Evolutionary conservation across 1,139 yeast genomes (phyloP).

Genomic region (Saccharomyces hybrid): DNA sequence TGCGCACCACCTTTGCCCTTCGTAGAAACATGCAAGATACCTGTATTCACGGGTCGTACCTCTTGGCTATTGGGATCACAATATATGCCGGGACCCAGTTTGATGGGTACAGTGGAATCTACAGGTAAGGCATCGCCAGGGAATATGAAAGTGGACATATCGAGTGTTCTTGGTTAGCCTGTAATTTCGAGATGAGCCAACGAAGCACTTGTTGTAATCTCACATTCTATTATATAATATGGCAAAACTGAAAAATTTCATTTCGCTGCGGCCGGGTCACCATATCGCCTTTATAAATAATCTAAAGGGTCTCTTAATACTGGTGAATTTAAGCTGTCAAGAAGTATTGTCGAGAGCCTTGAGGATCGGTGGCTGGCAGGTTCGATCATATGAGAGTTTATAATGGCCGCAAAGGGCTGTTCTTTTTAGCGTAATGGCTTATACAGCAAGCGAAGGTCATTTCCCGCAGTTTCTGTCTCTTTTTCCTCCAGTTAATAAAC

Average conservation of each 20-base stretch:
- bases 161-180: background rate
- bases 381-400: too few relatives aligned
- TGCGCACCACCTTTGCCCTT: constrained; percentile 32
- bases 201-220: background rate
- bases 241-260: too few relatives aligned
- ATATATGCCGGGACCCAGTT: constrained; percentile 42
- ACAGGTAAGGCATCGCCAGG: constrained; percentile 34
- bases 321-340: too few relatives aligned
- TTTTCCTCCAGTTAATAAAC: background rate
- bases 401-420: too few relatives aligned
- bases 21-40: constrained; percentile 30
- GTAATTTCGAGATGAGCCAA: background rate
- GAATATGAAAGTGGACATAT: constrained; percentile 18
- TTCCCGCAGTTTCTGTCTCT: background rate
- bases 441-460: background rate
- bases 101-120: constrained; percentile 23
- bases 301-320: too few relatives aligned
- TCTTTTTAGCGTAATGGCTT: too few relatives aligned
- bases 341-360: too few relatives aligned
- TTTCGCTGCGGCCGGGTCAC: background rate
- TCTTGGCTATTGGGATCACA: constrained; percentile 30
- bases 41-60: constrained; percentile 39
- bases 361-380: too few relatives aligned
- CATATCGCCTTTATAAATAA: too few relatives aligned
- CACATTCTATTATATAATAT: too few relatives aligned